These are phyloP conservation scores for Fusarium mundagurra DNA, from an alignment of 2,329 filamentous ascomycete genomes.

Conservation along the genomic window DNA sequence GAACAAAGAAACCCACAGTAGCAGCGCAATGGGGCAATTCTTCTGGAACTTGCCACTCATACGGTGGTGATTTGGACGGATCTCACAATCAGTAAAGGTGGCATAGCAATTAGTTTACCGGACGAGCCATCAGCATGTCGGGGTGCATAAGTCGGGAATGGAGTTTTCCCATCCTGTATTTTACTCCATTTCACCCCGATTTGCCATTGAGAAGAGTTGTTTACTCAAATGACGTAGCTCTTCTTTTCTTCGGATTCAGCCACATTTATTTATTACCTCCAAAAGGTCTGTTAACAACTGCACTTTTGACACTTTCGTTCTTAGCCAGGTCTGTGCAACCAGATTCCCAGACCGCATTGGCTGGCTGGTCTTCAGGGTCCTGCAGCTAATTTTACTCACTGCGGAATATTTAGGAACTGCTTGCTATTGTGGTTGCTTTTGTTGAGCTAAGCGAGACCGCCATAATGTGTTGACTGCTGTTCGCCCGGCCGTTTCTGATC, in stretches of 20 bases:
- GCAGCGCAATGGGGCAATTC: too few relatives aligned
- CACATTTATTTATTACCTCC: neutral
- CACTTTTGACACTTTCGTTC: neutral
- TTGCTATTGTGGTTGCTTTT: neutral
- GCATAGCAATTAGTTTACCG: too few relatives aligned
- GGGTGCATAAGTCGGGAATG: too few relatives aligned
- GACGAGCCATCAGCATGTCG: too few relatives aligned
- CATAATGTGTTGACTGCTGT: neutral
- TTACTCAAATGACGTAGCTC: neutral
- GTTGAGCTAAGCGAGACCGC: neutral
- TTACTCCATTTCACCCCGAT: too few relatives aligned
- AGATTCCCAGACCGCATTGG: neutral
- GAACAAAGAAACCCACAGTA: neutral
- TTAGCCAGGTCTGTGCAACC: accelerated
- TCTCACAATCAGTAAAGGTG: too few relatives aligned
- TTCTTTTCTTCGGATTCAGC: accelerated
- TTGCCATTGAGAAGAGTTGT: accelerated
- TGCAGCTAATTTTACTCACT: accelerated
- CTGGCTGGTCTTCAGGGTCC: neutral
- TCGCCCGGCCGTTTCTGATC: neutral
- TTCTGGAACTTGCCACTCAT: too few relatives aligned
- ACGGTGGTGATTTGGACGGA: too few relatives aligned
- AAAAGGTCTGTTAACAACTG: neutral
- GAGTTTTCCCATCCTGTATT: neutral
- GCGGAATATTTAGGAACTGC: neutral